Conservation (phyloP, 1,139 yeast genomes). For the Saccharomyces hybrid region DNA sequence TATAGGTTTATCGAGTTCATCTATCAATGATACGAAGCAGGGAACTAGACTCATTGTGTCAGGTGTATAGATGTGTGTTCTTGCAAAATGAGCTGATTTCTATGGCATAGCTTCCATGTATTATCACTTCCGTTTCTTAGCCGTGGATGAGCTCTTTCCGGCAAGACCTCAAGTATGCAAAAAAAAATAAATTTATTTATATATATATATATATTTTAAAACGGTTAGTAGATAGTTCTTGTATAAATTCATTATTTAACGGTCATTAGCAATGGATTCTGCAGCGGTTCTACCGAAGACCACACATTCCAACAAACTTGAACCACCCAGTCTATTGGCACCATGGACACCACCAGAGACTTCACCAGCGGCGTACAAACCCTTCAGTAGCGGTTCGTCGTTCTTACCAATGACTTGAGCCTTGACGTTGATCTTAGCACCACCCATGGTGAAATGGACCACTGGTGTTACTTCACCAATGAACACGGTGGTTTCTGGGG, state of each 20-base stretch:
- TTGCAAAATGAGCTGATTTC: not conserved
- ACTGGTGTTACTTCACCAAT: slow-evolving; percentile 56
- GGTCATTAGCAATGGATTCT: slow-evolving; percentile 16
- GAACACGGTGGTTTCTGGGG: slow-evolving; percentile 25
- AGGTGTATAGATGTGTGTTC: not conserved
- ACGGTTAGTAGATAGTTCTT: not conserved
- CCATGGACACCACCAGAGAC: slow-evolving; percentile 82
- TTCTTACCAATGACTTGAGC: slow-evolving; percentile 46
- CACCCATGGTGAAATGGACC: slow-evolving; percentile 83
- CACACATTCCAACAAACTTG: slow-evolving; percentile 71
- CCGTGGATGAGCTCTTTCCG: not conserved
- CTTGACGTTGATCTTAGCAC: slow-evolving; percentile 56
- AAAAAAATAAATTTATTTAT: not conserved
- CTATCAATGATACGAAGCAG: slow-evolving; percentile 24
- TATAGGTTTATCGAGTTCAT: slow-evolving; percentile 22
- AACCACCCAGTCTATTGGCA: slow-evolving; percentile 67
- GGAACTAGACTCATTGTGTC: slow-evolving; percentile 7
- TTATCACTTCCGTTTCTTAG: not conserved
- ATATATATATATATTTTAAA: not conserved
- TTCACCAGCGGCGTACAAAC: slow-evolving; percentile 73
- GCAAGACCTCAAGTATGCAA: not conserved
- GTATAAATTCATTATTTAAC: not conserved
- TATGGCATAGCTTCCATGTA: not conserved
- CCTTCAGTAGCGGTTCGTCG: slow-evolving; percentile 42
- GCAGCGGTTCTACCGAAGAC: slow-evolving; percentile 57